Evolutionary conservation across 805 yeast genomes (phyloP).

Genomic region (Candida palmyrensis): DNA sequence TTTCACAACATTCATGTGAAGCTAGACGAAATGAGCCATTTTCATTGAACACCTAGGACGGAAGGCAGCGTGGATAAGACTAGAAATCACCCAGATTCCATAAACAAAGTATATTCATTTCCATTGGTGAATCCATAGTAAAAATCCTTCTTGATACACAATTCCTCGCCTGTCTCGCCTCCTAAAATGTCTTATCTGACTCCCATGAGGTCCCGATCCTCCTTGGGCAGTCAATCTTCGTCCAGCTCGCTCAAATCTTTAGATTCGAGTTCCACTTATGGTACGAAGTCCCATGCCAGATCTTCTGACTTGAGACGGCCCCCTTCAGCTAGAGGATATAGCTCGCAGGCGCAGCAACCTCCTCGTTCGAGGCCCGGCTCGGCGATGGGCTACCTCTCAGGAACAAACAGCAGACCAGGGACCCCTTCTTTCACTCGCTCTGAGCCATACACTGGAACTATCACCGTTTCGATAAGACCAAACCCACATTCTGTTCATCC

Average conservation of each 20-base stretch:
- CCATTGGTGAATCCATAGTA: too few species aligned
- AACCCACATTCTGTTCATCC: conserved; percentile 49
- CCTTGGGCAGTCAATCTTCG: conserved; percentile 13
- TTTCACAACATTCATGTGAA: too few species aligned
- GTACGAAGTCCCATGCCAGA: conserved; percentile 3
- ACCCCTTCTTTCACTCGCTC: conserved; percentile 27
- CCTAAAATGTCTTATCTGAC: too few species aligned
- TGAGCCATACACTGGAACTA: conserved; percentile 61
- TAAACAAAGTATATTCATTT: too few species aligned
- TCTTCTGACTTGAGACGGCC: conserved; percentile 24
- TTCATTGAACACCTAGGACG: too few species aligned
- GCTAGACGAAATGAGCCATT: too few species aligned
- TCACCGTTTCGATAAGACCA: conserved; percentile 73
- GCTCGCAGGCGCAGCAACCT: conserved; percentile 14
- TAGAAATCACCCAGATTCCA: too few species aligned
- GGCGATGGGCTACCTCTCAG: conserved; percentile 20
- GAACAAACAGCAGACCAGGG: conserved; percentile 25
- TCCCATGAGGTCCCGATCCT: conserved; percentile 23
- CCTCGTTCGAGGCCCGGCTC: conserved; percentile 30
- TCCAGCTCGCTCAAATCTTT: conserved; percentile 5
- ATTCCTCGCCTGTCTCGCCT: too few species aligned
- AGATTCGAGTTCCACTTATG: conserved; percentile 1
- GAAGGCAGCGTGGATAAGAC: too few species aligned
- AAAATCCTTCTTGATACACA: too few species aligned
- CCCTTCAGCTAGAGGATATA: conserved; percentile 20